Evolutionary conservation across 2,329 filamentous ascomycete genomes (phyloP).

Genomic region (Pestalotiopsis sp.): DNA sequence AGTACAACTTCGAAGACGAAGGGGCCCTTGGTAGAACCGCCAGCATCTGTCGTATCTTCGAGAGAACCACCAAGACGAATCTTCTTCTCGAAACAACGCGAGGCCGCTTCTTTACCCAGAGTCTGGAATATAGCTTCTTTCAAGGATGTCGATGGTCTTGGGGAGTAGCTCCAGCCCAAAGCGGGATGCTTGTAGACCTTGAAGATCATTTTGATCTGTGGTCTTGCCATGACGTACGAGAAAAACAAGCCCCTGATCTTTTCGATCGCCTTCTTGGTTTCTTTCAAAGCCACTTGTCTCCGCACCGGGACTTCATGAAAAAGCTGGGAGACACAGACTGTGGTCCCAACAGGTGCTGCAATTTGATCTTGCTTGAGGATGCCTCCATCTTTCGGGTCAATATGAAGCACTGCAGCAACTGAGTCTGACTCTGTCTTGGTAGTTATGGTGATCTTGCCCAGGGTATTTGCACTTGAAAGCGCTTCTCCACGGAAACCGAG

Average conservation of each 20-base stretch:
- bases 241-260: constrained; percentile 64
- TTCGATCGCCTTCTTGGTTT: constrained; percentile 56
- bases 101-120: constrained; percentile 58
- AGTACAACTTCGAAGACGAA: constrained; percentile 61
- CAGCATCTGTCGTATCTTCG: constrained; percentile 12
- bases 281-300: constrained; percentile 58
- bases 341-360: constrained; percentile 69
- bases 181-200: constrained; percentile 58
- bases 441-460: constrained; percentile 63
- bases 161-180: constrained; percentile 65
- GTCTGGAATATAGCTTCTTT: constrained; percentile 65
- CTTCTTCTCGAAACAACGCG: constrained; percentile 52
- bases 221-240: constrained; percentile 68
- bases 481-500: constrained; percentile 81
- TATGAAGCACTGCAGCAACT: constrained; percentile 53
- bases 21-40: constrained; percentile 18
- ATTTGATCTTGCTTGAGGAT: constrained; percentile 36
- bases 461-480: constrained; percentile 64
- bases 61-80: constrained; percentile 14
- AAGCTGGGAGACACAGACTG: constrained; percentile 61
- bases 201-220: constrained; percentile 62
- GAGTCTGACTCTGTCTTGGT: constrained; percentile 66
- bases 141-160: constrained; percentile 48
- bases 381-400: constrained; percentile 45
- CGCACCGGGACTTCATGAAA: constrained; percentile 67